phyloP scores from a whole-genome alignment of 805 yeast species.

The Saturnispora kantuleensis region DNA sequence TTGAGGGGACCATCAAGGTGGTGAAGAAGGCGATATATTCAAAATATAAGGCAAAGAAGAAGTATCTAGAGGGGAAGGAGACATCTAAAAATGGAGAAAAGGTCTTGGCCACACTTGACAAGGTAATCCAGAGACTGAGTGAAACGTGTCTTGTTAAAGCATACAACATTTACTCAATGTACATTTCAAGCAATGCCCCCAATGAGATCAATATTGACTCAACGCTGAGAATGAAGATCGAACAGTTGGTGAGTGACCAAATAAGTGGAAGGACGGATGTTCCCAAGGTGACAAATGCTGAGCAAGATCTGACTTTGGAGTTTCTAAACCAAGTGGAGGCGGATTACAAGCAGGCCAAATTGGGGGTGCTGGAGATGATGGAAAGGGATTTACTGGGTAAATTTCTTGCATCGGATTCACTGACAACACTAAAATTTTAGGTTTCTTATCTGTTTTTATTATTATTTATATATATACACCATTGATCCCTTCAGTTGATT shows the following conservation, averaged over 20 bases:
- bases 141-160: constrained; percentile 51
- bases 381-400: constrained; percentile 67
- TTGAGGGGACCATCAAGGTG: constrained; percentile 36
- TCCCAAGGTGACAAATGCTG: constrained; percentile 17
- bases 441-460: not conserved
- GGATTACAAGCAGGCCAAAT: constrained; percentile 39
- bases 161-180: constrained; percentile 56
- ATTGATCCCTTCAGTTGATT: constrained; percentile 30
- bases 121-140: constrained; percentile 34
- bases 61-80: constrained; percentile 4
- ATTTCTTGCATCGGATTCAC: constrained; percentile 36
- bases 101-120: constrained; percentile 25
- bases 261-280: too few species aligned
- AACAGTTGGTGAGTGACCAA: constrained; percentile 2
- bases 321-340: constrained; percentile 31
- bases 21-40: constrained; percentile 32
- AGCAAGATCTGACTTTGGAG: constrained; percentile 26
- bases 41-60: constrained; percentile 19
- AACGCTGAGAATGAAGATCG: constrained; percentile 13
- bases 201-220: constrained; percentile 58
- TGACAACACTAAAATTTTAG: not conserved
- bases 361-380: constrained; percentile 48
- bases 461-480: not conserved
- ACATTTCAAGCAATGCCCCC: constrained; percentile 57
- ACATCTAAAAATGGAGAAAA: constrained; percentile 9